A percentile compares a stretch with the other conserved stretches of the same genome.
Evolutionary conservation across 2,329 filamentous ascomycete species (phyloP).

Genomic region (Aspergillus fructus): DNA sequence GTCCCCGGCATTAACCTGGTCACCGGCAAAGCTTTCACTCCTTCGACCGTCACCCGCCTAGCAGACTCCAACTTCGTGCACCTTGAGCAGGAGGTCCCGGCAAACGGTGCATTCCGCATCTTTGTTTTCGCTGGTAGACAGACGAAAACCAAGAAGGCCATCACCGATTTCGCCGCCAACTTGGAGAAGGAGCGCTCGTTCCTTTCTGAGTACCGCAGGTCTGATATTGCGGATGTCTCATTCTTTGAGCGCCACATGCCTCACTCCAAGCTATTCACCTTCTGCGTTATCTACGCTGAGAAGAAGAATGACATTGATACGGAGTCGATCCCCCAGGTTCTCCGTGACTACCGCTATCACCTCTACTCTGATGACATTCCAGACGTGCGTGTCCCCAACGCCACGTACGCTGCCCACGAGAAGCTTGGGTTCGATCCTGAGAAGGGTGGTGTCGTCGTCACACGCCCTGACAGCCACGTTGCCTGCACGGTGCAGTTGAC

Average conservation of each 20-base stretch:
- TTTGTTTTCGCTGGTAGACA: slow-evolving; percentile 80
- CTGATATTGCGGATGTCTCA: slow-evolving; percentile 62
- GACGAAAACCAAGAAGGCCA: slow-evolving; percentile 58
- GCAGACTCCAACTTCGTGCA: slow-evolving; percentile 88
- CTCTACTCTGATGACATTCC: slow-evolving; percentile 83
- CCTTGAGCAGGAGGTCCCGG: slow-evolving; percentile 82
- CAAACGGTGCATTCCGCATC: slow-evolving; percentile 84
- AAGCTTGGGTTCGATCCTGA: slow-evolving; percentile 80
- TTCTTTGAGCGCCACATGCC: slow-evolving; percentile 83
- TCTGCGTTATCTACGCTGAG: slow-evolving; percentile 73
- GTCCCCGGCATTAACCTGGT: slow-evolving; percentile 64
- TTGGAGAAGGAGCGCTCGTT: slow-evolving; percentile 69
- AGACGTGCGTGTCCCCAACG: slow-evolving; percentile 68
- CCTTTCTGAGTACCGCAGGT: slow-evolving; percentile 64
- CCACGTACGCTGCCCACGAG: slow-evolving; percentile 73
- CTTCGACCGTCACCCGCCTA: slow-evolving; percentile 79
- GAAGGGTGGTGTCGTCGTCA: slow-evolving; percentile 75
- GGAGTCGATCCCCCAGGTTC: slow-evolving; percentile 65
- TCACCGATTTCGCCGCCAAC: slow-evolving; percentile 67
- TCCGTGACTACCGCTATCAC: slow-evolving; percentile 76
- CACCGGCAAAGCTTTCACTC: slow-evolving; percentile 73
- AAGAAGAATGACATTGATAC: slow-evolving; percentile 71
- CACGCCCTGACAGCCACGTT: slow-evolving; percentile 84
- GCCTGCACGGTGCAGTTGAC: slow-evolving; percentile 71
- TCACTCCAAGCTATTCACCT: slow-evolving; percentile 76